Evolutionary conservation across 805 yeast species (phyloP).

Genomic region (Peterozyma xylosa): DNA sequence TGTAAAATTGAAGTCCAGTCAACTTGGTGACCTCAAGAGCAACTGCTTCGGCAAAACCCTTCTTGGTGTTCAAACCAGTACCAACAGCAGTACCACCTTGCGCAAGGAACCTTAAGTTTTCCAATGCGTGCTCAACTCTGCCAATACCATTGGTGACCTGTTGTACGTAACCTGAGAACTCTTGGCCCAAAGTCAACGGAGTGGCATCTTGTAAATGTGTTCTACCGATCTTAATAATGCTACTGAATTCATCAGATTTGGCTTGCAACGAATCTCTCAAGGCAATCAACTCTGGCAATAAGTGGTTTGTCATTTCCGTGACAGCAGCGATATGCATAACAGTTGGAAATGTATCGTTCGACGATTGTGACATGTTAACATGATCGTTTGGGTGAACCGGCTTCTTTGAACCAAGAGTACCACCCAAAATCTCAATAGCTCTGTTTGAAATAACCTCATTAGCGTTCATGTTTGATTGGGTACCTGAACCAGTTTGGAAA

Average conservation of each 20-base stretch:
- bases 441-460: constrained; percentile 98
- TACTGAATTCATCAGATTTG: constrained; percentile 77
- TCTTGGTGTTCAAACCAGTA: constrained; percentile 91
- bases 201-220: constrained; percentile 99
- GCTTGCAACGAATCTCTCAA: constrained; percentile 72
- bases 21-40: constrained; percentile 80
- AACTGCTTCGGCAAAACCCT: constrained; percentile 81
- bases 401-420: constrained; percentile 80
- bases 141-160: constrained; percentile 87
- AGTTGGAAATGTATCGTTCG: constrained; percentile 98
- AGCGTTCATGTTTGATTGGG: constrained; percentile 98
- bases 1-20: constrained; percentile 82
- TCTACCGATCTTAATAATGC: constrained; percentile 97
- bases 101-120: constrained; percentile 75
- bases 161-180: constrained; percentile 93
- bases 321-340: constrained; percentile 99
- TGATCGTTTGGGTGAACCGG: constrained; percentile 99
- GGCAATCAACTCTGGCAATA: constrained; percentile 73
- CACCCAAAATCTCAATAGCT: constrained; percentile 94
- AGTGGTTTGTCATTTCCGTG: constrained; percentile 65
- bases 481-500: constrained; percentile 98
- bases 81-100: constrained; percentile 99
- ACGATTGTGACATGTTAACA: constrained; percentile 97
- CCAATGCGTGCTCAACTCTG: constrained; percentile 73
- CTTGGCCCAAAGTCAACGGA: constrained; percentile 96